These are phyloP conservation scores for Teratosphaeria gauchensis DNA, from an alignment of 2,329 filamentous ascomycete species.

Conservation along the genomic window DNA sequence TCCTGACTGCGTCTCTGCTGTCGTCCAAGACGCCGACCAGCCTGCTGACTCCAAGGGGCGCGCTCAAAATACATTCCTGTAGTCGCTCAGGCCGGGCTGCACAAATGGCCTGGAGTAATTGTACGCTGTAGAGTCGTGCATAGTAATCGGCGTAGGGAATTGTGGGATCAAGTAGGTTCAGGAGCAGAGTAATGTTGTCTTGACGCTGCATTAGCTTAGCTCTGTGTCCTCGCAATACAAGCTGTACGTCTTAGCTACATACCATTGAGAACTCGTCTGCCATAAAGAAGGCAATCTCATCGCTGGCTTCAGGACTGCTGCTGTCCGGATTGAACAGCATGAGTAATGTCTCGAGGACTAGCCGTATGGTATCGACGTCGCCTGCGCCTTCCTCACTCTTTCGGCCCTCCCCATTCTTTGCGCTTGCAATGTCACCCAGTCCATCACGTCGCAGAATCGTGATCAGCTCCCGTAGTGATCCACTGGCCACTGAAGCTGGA, in stretches of 20 bases:
- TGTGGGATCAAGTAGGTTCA: constrained; percentile 76
- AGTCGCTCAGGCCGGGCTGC: constrained; percentile 80
- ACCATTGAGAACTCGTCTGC: constrained; percentile 96
- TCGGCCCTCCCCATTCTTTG: constrained; percentile 3
- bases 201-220: constrained; percentile 60
- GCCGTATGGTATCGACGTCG: constrained; percentile 95
- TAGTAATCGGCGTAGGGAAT: constrained; percentile 61
- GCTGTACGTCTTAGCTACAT: constrained; percentile 10
- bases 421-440: constrained; percentile 18
- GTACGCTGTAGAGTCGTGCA: constrained; percentile 78
- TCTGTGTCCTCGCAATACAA: constrained; percentile 13
- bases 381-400: constrained; percentile 22
- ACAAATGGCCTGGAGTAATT: constrained; percentile 79
- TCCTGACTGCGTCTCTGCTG: constrained; percentile 72
- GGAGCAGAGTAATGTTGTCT: constrained; percentile 86
- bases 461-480: constrained; percentile 81
- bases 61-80: constrained; percentile 86
- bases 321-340: constrained; percentile 74
- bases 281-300: constrained; percentile 91
- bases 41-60: constrained; percentile 77
- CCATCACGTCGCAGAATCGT: constrained; percentile 70
- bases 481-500: constrained; percentile 89
- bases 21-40: constrained; percentile 80
- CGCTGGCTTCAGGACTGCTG: constrained; percentile 72
- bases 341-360: constrained; percentile 86